Percentiles rank a stretch among this genome's conserved stretches.
Evolutionary conservation across 148 eudicot species (phyloP).

Genomic region (Amaranthus cruentus): DNA sequence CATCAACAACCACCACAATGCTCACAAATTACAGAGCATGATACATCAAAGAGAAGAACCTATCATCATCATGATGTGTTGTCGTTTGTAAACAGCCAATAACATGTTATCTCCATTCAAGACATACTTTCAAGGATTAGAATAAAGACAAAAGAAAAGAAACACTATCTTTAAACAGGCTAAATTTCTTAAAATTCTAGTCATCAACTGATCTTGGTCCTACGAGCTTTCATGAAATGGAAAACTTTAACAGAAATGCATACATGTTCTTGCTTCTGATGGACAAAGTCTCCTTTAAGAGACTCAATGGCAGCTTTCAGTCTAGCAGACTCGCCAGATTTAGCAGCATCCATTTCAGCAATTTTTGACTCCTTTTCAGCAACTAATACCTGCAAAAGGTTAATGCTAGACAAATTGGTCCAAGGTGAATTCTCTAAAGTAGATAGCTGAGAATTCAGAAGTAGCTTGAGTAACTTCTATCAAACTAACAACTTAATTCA

Average conservation of each 20-base stretch:
- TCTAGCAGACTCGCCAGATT: slow-evolving; percentile 89
- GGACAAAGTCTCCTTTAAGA: slow-evolving; percentile 73
- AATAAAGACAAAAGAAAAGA: background rate
- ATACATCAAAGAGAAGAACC: background rate
- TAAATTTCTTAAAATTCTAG: background rate
- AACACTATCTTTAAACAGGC: background rate
- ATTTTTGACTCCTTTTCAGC: slow-evolving; percentile 83
- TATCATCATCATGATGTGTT: background rate
- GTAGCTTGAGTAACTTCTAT: slow-evolving; percentile 1
- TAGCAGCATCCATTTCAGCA: slow-evolving; percentile 98
- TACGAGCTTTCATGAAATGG: background rate
- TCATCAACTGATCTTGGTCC: background rate
- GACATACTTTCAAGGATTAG: background rate
- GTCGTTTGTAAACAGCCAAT: background rate
- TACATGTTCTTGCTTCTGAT: slow-evolving; percentile 80
- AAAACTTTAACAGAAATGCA: slow-evolving; percentile 13
- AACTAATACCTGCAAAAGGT: slow-evolving; percentile 50
- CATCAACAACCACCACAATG: background rate
- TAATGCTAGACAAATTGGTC: slow-evolving; percentile 9
- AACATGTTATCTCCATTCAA: background rate
- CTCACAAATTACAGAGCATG: background rate
- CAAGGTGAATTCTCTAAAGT: slow-evolving; percentile 6
- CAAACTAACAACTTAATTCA: background rate
- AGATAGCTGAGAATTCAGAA: background rate
- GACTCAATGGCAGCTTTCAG: slow-evolving; percentile 86